Conservation (phyloP, 352 stramenopile genomes). For the Phytopythium kandeliae region DNA sequence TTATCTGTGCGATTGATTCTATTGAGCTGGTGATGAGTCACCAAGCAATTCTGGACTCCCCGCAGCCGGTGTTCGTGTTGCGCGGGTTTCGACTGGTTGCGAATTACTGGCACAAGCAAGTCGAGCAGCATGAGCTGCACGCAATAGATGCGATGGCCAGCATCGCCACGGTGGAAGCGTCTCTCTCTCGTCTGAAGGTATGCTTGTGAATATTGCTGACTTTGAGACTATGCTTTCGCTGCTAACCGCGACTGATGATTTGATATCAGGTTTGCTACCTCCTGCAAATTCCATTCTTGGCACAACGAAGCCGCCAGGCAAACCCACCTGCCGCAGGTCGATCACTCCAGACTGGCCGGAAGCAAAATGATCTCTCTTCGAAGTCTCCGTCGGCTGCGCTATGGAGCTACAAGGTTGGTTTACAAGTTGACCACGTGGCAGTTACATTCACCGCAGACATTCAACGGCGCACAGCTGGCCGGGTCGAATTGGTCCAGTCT, state of each 20-base stretch:
- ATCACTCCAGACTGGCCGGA: no score
- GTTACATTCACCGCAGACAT: not conserved
- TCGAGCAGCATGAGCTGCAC: conserved; percentile 13
- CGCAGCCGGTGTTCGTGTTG: conserved; percentile 10
- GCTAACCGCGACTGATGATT: conserved; percentile 6
- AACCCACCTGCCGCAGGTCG: not conserved
- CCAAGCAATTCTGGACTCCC: not conserved
- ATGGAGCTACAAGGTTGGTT: conserved; percentile 2
- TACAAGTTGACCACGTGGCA: not conserved
- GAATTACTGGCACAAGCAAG: conserved; percentile 17
- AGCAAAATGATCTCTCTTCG: not conserved
- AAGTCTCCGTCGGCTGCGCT: not conserved
- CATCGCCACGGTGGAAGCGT: conserved; percentile 15
- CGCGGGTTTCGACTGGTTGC: conserved; percentile 8
- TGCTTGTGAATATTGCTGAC: not conserved
- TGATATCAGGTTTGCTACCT: conserved; percentile 33
- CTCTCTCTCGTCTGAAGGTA: conserved; percentile 31
- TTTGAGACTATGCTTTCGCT: conserved; percentile 5
- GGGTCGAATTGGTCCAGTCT: not conserved
- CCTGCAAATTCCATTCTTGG: conserved; percentile 21
- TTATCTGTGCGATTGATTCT: not conserved
- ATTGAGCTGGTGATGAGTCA: not conserved
- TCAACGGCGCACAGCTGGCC: not conserved
- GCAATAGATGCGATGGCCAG: conserved; percentile 13
- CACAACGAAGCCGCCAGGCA: not conserved